Base-by-base conservation (phyloP, 2,329 filamentous ascomycete species). In the Didymosphaeria variabile region DNA sequence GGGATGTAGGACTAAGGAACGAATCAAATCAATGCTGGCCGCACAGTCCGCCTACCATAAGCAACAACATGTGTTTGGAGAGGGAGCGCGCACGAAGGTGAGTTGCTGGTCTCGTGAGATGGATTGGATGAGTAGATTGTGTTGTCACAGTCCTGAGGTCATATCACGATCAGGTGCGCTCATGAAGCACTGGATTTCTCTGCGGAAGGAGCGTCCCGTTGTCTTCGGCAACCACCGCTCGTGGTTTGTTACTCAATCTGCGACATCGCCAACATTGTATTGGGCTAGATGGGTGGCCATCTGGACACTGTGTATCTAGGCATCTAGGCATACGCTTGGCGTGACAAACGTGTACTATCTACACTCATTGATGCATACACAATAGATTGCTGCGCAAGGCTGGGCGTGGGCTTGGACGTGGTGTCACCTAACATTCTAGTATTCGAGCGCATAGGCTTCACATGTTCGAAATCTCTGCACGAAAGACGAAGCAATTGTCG, bases 11-110 rank as follows among this genome's bases (percentile, higher is more conserved):
- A 42, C 54, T 58, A 44, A 23, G 29, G 60, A 58, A 55, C 63
- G 57, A 67, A 67, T 64, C 59, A 64, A 31, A 44, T 12, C 19
- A 26, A 54, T 31, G 50, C 38, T 45, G 34, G 40, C 34, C 17
- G 23, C 51, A 49, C 50, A 47, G n/a, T 19, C 31, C 34, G 49
- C n/a, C 12, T 29, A 40, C 38, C 34, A 40, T 5, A 7, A 36
- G 29, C 40, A 56, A 46, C 42, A 19, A 36, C 44, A 56, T 17
- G 23, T n/a, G n/a, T 1, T 5, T 17, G 40, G 26, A 29, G 26
- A 29, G 26, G 26, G 26, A 6, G 26, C 26, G 26, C 26, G 26
- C 26, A 29, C 6, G 26, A 29, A 1, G 26, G 6, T 29, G 26
- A 29, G 6, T 2, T 2, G 26, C 26, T 29, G 26, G 26, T 6